These are phyloP conservation scores for Mycena olivaceomarginata DNA, from an alignment of 768 basidiomycete species.

Conservation along the genomic window DNA sequence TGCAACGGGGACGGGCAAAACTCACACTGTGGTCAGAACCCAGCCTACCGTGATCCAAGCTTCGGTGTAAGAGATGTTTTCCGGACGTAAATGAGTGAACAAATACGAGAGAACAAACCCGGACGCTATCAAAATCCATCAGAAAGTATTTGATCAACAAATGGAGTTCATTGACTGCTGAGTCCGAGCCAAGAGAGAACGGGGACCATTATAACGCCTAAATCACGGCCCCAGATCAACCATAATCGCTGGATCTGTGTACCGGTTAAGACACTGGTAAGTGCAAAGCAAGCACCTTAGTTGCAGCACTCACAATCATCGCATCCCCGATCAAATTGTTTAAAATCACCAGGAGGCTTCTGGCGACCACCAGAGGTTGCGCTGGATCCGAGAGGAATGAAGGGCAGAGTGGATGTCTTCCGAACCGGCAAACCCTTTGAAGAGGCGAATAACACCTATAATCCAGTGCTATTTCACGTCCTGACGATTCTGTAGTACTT, in stretches of 20 bases:
- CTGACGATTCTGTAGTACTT: neutral
- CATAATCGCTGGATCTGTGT: neutral
- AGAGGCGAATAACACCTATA: slow-evolving; percentile 9
- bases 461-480: slow-evolving; percentile 13
- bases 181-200: slow-evolving; percentile 9
- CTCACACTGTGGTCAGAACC: slow-evolving; percentile 2
- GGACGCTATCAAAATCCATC: neutral
- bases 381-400: neutral
- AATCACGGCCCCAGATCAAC: neutral
- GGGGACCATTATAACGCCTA: slow-evolving; percentile 3
- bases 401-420: neutral
- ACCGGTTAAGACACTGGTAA: slow-evolving; percentile 9
- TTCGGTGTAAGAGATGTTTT: neutral
- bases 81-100: slow-evolving; percentile 1
- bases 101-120: neutral
- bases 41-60: slow-evolving; percentile 10
- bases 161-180: slow-evolving; percentile 1
- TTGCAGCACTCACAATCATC: slow-evolving; percentile 13
- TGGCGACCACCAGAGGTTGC: neutral
- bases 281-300: slow-evolving; percentile 8
- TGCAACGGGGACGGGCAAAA: slow-evolving; percentile 2
- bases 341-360: slow-evolving; percentile 7
- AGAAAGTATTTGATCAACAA: slow-evolving; percentile 9
- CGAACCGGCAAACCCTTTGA: neutral
- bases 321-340: slow-evolving; percentile 16